Evolutionary conservation across 345 rosid genomes (phyloP).

Genomic region (Syzygium oleosum): DNA sequence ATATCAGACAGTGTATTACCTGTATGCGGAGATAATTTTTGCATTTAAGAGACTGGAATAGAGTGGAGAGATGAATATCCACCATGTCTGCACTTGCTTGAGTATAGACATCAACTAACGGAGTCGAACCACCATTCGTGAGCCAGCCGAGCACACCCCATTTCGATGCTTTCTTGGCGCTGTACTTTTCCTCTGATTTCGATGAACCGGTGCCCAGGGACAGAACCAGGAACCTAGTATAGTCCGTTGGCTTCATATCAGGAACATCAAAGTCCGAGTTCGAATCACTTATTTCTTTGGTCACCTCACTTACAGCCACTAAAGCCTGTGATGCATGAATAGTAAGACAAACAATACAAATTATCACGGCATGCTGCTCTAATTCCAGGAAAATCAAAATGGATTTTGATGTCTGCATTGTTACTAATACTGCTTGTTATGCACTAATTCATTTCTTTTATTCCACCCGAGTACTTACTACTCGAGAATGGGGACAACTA

Average conservation of each 20-base stretch:
- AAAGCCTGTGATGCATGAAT: constrained; percentile 13
- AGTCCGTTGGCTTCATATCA: constrained; percentile 19
- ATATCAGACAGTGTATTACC: constrained; percentile 6
- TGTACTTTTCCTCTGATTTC: constrained; percentile 12
- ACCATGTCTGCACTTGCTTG: constrained; percentile 33
- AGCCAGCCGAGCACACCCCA: constrained; percentile 43
- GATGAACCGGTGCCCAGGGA: constrained; percentile 31
- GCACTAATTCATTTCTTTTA: not conserved
- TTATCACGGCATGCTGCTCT: not conserved
- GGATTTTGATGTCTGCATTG: not conserved
- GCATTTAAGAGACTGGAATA: constrained; percentile 29
- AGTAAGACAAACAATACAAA: not conserved
- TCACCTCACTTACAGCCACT: constrained; percentile 34
- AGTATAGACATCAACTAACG: constrained; percentile 22
- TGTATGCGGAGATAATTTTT: constrained; percentile 43
- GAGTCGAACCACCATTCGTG: constrained; percentile 10
- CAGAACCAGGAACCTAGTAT: constrained; percentile 17
- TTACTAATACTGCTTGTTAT: not conserved
- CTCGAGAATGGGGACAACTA: not conserved
- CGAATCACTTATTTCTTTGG: constrained; percentile 11
- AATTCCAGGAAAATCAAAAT: not conserved
- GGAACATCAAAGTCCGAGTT: constrained; percentile 8
- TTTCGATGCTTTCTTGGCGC: constrained; percentile 20
- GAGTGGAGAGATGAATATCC: constrained; percentile 22
- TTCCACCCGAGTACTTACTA: not conserved